These are phyloP conservation scores for Helicostylum pulchrum DNA, from an alignment of 192 early-diverging fungal genomes.

Conservation along the genomic window DNA sequence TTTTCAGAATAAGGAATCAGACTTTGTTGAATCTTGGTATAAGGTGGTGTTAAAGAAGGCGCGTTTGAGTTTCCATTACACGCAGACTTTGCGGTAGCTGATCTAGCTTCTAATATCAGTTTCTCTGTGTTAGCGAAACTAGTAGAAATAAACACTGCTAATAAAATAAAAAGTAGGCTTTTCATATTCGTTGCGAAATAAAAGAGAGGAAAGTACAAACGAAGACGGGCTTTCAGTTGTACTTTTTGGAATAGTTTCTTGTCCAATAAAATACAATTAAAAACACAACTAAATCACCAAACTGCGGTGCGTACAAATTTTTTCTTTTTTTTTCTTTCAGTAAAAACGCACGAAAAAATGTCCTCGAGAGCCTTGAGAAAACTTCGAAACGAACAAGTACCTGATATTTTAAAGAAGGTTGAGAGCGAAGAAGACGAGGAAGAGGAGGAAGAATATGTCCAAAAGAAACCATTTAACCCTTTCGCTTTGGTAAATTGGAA, in stretches of 20 bases:
- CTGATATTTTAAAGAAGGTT: slow-evolving; percentile 3
- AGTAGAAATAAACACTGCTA: not conserved
- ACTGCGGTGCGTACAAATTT: not conserved
- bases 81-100: not conserved
- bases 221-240: not conserved
- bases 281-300: no score
- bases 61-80: not conserved
- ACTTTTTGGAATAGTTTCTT: not conserved
- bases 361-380: slow-evolving; percentile 31
- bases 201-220: not conserved
- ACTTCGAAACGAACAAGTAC: slow-evolving; percentile 24
- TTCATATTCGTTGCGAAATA: not conserved
- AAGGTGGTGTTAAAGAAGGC: not conserved
- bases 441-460: slow-evolving; percentile 27
- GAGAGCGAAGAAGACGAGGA: slow-evolving; percentile 41
- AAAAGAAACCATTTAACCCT: slow-evolving; percentile 43
- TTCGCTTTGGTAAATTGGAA: slow-evolving; percentile 56
- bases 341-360: slow-evolving; percentile 14
- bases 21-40: not conserved
- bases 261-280: no score
- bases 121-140: not conserved
- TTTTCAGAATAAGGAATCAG: not conserved
- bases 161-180: not conserved
- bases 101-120: not conserved
- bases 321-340: slow-evolving; percentile 4